Evolutionary conservation across 371 early-diverging fungal species (phyloP), one percentile per base, ranked within the genome.

Genomic region (Entomophthora muscae): DNA sequence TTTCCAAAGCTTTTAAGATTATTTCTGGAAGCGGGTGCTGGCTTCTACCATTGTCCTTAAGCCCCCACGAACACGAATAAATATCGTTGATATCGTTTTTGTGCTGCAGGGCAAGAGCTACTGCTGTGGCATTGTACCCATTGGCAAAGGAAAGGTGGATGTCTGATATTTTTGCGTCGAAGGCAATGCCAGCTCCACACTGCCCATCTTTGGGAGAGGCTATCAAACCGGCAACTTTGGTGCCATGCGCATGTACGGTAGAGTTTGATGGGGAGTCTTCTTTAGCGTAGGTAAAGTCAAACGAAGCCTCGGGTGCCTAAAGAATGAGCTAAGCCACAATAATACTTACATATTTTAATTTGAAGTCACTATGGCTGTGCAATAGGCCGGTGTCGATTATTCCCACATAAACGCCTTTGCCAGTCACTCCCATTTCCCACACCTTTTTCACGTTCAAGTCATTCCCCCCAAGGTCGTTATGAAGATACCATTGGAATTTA

Each of bases 171-270:
- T 83, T 80, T 23, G 95, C 81, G 56, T 85, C 76, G 70, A 83
- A 93, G 0, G 97, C 97, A 53, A 95, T 82, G n/a, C 98, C 98
- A 1, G 95, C 85, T n/a, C 96, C 96, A 66, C 98, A 96, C 0
- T 84, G 84, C 68, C 87, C 72, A 70, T 98, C 95, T 52, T 75
- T 75, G 12, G 75, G 79, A 12, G 95, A 93, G 0, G 93, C 97
- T 33, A 98, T 90, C 75, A 94, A 91, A 12, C 97, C 98, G 7
- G 98, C 98, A 72, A 95, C 95, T 33, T 97, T 75, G 0, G 98
- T 96, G 52, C 97, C 98, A 71, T 98, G 98, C 42, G 78, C 76
- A 70, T 98, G 97, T 62, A 90, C 88, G 32, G 62, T 62, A 0
- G 88, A 66, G 21, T 73, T 75, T 29, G 96, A 96, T 61, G 68